Evolutionary conservation across 805 yeast species (phyloP), one percentile per base, ranked within the genome.

Genomic region (Yamadazyma endophytica): DNA sequence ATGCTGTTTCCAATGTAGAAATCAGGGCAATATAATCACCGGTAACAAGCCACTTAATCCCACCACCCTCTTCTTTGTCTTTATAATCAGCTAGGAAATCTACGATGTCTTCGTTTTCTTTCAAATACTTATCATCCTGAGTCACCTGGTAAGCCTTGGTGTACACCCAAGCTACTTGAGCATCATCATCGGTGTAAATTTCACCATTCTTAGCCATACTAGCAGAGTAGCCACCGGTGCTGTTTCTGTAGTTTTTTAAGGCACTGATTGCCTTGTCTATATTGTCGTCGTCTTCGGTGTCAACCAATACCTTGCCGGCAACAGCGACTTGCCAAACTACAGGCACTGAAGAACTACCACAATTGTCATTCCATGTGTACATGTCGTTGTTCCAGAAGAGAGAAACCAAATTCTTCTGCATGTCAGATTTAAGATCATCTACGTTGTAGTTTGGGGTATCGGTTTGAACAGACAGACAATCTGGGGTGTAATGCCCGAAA

Each of bases 71-170:
- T 23, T 80, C 80, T 40, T 83, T 92, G 32, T 76, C 70, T 57
- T 83, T 85, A 86, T 40, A 33, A 5, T 17, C 12, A 54, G 84
- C 87, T 49, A 90, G 62, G 50, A 89, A 87, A 13, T 30, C 36
- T 16, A 29, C 17, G 3, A 51, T 46, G 14, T 32, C 29, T 14
- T 35, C 13, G 6, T 34, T 35, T 24, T 33, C 37, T 9, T 28
- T 25, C 9, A 36, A 26, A n/a, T 35, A 29, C 4, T 22, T 24
- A 1, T 13, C 17, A 12, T 35, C 21, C 1, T 15, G 5, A 7
- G 42, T 35, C 3, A 21, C 24, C 2, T 27, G 12, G 23, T 24
- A 47, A 4, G 47, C 52, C 2, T 36, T 38, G 4, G 39, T 17
- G 28, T 40, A 43, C 2, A 45, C 52, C 53, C 56, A 54, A 13